Percentiles rank a stretch among this genome's conserved stretches.
phyloP scores from a whole-genome alignment of 2,329 filamentous ascomycete species.

The Xenosphaeropsis pyriputrescens region DNA sequence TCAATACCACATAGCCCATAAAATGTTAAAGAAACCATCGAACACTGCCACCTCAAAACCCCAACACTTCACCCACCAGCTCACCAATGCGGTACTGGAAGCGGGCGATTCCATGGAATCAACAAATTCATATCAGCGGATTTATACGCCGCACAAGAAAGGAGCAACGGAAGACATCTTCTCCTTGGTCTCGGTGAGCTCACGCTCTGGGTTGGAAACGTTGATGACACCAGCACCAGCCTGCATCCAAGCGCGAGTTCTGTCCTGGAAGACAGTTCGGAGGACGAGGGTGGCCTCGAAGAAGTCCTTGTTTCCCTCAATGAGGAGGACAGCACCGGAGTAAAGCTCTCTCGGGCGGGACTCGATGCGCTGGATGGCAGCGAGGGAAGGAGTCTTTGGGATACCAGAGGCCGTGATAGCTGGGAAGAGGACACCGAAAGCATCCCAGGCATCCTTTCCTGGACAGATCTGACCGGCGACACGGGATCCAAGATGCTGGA shows the following conservation, averaged over 20 bases:
- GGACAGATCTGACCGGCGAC: conserved; percentile 4
- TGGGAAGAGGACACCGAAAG: conserved; percentile 8
- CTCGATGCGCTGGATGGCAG: conserved; percentile 6
- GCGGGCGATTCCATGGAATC: too few species aligned
- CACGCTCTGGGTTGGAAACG: conserved; percentile 6
- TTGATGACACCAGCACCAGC: conserved; percentile 8
- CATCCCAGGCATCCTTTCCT: conserved; percentile 7
- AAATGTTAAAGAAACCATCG: too few species aligned
- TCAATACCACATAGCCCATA: too few species aligned
- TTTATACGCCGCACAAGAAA: conserved; percentile 1
- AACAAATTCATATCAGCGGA: too few species aligned
- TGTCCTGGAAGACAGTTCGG: conserved; percentile 4
- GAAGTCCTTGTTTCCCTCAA: conserved; percentile 1
- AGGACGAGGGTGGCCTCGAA: conserved; percentile 7
- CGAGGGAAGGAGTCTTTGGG: conserved; percentile 5
- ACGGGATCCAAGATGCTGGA: conserved; percentile 9
- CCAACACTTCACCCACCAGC: too few species aligned
- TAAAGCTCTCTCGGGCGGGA: conserved; percentile 7
- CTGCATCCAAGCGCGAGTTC: conserved; percentile 2
- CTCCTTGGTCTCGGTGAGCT: conserved; percentile 8
- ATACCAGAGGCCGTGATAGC: conserved; percentile 10
- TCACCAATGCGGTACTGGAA: too few species aligned
- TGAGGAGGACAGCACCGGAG: conserved; percentile 7
- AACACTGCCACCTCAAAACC: too few species aligned
- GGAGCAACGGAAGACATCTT: conserved; percentile 5